phyloP scores from a whole-genome alignment of 2,329 filamentous ascomycete genomes.

The Plectosphaerella cucumerina region DNA sequence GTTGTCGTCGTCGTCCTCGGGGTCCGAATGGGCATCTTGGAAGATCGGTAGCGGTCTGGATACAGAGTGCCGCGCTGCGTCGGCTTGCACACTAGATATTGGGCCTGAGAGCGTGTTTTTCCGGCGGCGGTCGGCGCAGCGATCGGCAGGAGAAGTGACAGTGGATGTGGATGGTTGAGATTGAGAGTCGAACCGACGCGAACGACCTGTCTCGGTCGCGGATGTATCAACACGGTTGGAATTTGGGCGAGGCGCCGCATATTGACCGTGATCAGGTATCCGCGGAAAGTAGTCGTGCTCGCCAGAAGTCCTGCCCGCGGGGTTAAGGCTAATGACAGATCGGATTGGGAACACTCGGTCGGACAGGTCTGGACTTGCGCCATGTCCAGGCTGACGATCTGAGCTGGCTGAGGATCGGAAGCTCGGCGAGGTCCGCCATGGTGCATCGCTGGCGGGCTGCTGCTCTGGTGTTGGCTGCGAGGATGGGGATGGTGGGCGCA shows the following conservation, averaged over 20 bases:
- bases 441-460: slow-evolving; percentile 1
- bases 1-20: slow-evolving; percentile 15
- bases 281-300: slow-evolving; percentile 34
- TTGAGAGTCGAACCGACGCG: slow-evolving; percentile 5
- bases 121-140: slow-evolving; percentile 18
- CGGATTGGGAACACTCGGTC: slow-evolving; percentile 78
- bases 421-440: slow-evolving; percentile 10
- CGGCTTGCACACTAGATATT: slow-evolving; percentile 40
- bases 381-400: slow-evolving; percentile 32
- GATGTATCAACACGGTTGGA: slow-evolving; percentile 23
- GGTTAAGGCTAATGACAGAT: slow-evolving; percentile 71
- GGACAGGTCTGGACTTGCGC: slow-evolving; percentile 25
- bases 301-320: slow-evolving; percentile 33
- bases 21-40: slow-evolving; percentile 17
- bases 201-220: slow-evolving; percentile 14
- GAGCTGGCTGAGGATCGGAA: slow-evolving; percentile 32
- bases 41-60: slow-evolving; percentile 24
- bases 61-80: slow-evolving; percentile 34
- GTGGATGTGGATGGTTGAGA: slow-evolving; percentile 7
- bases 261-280: slow-evolving; percentile 25
- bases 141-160: slow-evolving; percentile 14
- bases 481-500: no score
- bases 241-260: slow-evolving; percentile 22
- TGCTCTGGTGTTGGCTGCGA: not conserved
- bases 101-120: slow-evolving; percentile 32